Base-by-base conservation (phyloP, 768 basidiomycete species). In the Infundibulicybe gibba region DNA sequence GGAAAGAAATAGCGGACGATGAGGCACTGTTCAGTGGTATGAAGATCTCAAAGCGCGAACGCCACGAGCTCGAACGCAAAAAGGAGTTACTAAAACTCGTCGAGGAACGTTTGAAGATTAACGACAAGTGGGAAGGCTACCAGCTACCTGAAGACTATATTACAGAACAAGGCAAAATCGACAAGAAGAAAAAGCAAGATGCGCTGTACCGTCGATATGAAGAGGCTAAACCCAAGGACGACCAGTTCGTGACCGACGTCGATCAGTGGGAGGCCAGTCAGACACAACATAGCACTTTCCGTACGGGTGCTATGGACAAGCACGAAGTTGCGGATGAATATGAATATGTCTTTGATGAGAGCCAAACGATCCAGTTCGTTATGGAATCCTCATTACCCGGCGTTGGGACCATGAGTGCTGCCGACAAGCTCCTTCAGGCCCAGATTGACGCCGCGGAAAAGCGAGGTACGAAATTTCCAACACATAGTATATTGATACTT, bases 311-410 rank as follows among this genome's bases (percentile, higher is more conserved):
- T 2, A 63, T 94, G 82, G 97, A 99, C 65, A 92, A 90, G 64
- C 77, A 66, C 35, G 85, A 89, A 50, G 50, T 88, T 15, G 81
- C 84, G 25, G 92, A 94, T 31, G 83, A 86, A 37, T 98, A 95
- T 58, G 95, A 98, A 48, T 99, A 94, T 62, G 95, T 99, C 40
- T 97, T 99, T 58, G 97, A 99, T 64, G 97, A 98, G 65, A 90
- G 83, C 57, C 95, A 97, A 68, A 93, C 92, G 16, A 98, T 99
- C 63, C 77, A 90, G 61, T 99, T 95, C 67, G 86, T 95, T 60
- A 83, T 93, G 82, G 94, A 94, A 51, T 69, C 77, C 41, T 78
- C 84, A 6, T 63, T 90, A 57, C 79, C 79, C 44, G 87, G 87
- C 50, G 74, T 79, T 11, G 78, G 63, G 20, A 54, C 52, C 40